Evolutionary conservation across 2,329 filamentous ascomycete species (phyloP).

Genomic region (Helicocarpus griseus): DNA sequence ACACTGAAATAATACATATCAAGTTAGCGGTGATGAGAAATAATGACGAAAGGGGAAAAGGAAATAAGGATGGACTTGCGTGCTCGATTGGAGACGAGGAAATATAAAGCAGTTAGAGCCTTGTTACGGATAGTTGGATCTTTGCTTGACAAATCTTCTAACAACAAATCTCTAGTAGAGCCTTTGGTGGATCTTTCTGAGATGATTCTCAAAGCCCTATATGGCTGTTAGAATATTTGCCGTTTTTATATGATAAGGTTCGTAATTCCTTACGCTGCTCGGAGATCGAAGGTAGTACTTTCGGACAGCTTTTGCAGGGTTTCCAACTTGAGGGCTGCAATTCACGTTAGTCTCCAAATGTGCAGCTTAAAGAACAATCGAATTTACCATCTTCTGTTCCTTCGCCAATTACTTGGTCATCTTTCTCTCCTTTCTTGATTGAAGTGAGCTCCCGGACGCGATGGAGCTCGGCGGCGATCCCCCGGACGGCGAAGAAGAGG

Average conservation of each 20-base stretch:
- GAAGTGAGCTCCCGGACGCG: constrained; percentile 40
- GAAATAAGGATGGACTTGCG: constrained; percentile 18
- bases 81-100: constrained; percentile 32
- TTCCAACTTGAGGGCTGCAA: constrained; percentile 47
- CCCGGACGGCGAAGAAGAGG: constrained; percentile 43
- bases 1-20: constrained; percentile 18
- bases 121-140: constrained; percentile 27
- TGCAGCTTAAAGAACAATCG: not conserved
- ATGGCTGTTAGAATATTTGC: constrained; percentile 19
- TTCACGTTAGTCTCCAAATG: constrained; percentile 14
- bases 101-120: constrained; percentile 35
- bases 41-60: not conserved
- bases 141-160: constrained; percentile 33
- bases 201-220: constrained; percentile 37
- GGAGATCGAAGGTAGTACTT: constrained; percentile 63
- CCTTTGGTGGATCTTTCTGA: constrained; percentile 36
- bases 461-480: constrained; percentile 45
- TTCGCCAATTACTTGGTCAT: constrained; percentile 64
- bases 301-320: constrained; percentile 59
- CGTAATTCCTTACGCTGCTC: constrained; percentile 52
- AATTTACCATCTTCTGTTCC: constrained; percentile 56
- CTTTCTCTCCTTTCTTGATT: constrained; percentile 54
- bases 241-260: constrained; percentile 47
- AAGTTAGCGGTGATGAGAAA: not conserved
- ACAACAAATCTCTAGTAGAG: constrained; percentile 28